Evolutionary conservation across 495 filamentous ascomycete species (phyloP).

Genomic region (Cudoniella acicularis): DNA sequence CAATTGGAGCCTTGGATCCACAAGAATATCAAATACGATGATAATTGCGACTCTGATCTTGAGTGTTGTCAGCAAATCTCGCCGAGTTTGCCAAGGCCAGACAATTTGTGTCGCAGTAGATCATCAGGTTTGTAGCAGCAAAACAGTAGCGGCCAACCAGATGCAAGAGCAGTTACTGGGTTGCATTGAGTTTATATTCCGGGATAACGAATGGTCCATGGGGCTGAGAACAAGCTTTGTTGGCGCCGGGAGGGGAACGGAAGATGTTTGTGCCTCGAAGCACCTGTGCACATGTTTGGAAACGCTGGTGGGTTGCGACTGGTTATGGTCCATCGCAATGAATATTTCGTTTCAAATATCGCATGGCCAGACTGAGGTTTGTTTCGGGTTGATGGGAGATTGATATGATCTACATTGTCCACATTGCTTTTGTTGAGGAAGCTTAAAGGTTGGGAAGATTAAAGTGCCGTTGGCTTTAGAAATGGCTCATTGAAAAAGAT

Average conservation of each 20-base stretch:
- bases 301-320: background rate
- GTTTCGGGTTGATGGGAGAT: background rate
- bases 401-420: too few relatives aligned
- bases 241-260: background rate
- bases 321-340: background rate
- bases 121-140: background rate
- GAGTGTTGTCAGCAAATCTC: background rate
- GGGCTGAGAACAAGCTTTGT: background rate
- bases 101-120: background rate
- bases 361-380: background rate
- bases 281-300: background rate
- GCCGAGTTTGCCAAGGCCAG: background rate
- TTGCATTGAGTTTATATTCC: background rate
- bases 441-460: too few relatives aligned
- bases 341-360: background rate
- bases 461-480: too few relatives aligned
- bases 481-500: too few relatives aligned
- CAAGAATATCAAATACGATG: background rate
- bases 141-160: background rate
- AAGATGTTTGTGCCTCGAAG: background rate
- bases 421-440: background rate
- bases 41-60: too few relatives aligned
- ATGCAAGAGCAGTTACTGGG: background rate
- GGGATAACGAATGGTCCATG: background rate
- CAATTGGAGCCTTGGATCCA: background rate